Evolutionary conservation across 192 early-diverging fungal genomes (phyloP), one percentile per base, ranked within the genome.

Genomic region (Backusella tuberculispora): DNA sequence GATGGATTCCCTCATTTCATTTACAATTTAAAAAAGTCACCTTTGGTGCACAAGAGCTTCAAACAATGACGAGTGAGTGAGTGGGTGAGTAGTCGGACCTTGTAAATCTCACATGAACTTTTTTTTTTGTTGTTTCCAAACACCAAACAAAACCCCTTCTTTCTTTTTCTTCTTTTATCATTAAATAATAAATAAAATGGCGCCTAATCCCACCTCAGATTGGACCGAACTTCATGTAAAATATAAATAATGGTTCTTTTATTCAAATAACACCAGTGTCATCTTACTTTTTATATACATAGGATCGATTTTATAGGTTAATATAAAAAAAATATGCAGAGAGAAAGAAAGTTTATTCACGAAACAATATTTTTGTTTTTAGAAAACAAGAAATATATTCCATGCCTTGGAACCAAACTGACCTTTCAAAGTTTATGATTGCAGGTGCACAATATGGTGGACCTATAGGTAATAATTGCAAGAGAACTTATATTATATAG

Each of bases 371-470:
- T n/a, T n/a, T n/a, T n/a, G n/a, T n/a, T 38, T 24, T 24, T 69
- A 89, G 88, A 75, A 88, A 93, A 75, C 88, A 94, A 69, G 92
- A 94, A 75, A 83, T 94, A 12, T 99, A 99, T 76, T 77, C 90
- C 17, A 89, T 98, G 91, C 79, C 89, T 64, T 98, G 97, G 98
- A 91, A 90, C 37, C 90, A 91, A n/a, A 83, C 96, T 6, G 94
- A 98, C 78, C 82, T 99, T 37, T 88, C 88, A 10, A 94, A 94
- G 71, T 94, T 87, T 78, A 85, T 93, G 67, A 88, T 96, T 15
- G 93, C 96, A 0, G 93, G 88, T 2, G 93, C 96, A 24, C 92
- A 94, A 5, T 96, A 92, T 86, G 98, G 95, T 37, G 98, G 98
- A 9, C 98, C 98, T 6, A 91, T 96, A 34, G 94, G 95, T 95